Percentiles rank a stretch among this genome's conserved stretches.
Conservation (phyloP, 139 green algal species). For the Astrephomene gubernaculifera region DNA sequence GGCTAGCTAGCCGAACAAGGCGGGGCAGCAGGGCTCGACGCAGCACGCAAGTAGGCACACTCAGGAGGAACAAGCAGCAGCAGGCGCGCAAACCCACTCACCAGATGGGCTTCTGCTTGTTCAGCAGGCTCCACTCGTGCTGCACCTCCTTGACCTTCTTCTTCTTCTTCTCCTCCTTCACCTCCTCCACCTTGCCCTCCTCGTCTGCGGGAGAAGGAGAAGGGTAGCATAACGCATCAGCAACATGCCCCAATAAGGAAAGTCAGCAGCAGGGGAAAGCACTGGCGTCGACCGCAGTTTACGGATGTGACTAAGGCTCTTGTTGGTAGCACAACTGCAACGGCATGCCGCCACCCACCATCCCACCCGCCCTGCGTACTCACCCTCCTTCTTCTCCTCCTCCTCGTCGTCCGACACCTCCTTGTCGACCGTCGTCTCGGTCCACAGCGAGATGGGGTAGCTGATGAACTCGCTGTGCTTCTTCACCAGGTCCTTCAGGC, state of each 20-base stretch:
- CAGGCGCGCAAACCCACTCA: too few relatives aligned
- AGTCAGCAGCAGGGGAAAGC: too few relatives aligned
- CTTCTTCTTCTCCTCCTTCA: constrained; percentile 88
- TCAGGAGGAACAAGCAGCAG: too few relatives aligned
- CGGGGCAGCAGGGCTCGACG: too few relatives aligned
- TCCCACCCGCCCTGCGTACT: neutral
- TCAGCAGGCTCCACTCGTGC: constrained; percentile 98
- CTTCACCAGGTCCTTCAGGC: constrained; percentile 99
- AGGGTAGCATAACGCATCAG: too few relatives aligned
- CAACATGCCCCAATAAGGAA: too few relatives aligned
- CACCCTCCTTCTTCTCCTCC: constrained; percentile 58
- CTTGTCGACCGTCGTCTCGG: constrained; percentile 98
- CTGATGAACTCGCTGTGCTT: constrained; percentile 99
- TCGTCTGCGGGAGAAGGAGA: constrained; percentile 49
- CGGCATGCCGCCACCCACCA: too few relatives aligned
- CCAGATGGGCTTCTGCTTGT: constrained; percentile 99
- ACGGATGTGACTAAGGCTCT: too few relatives aligned
- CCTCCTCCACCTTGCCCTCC: constrained; percentile 90
- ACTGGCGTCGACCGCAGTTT: too few relatives aligned
- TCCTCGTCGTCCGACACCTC: constrained; percentile 95
- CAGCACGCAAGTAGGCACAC: too few relatives aligned
- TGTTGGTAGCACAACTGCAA: too few relatives aligned
- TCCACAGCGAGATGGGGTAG: constrained; percentile 98
- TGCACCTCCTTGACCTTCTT: constrained; percentile 97
- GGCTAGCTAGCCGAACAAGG: too few relatives aligned